Evolutionary conservation across 2,329 filamentous ascomycete species (phyloP), one percentile per base, ranked within the genome.

Genomic region (Lachnellula hyalina): DNA sequence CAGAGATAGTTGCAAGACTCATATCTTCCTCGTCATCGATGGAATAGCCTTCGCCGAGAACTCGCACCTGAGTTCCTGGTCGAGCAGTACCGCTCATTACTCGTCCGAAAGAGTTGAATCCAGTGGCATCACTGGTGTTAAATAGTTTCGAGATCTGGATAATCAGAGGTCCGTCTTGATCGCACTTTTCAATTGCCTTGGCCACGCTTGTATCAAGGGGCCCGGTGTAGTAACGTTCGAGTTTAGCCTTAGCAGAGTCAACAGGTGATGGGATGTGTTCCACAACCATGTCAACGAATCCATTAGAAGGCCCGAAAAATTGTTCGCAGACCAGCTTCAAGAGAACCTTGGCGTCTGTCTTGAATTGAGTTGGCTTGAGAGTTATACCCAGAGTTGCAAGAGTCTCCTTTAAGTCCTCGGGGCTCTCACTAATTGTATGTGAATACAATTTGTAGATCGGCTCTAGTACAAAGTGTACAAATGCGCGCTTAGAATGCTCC

Each of bases 21-120:
- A 97, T 97, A 67, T 99, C 94, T 77, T 99, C 94, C 68, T 97
- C 92, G 61, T 99, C 94, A 63, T 99, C 94, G 14, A 96, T 82
- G 4, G 92, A 96, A 72, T 97, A 99, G 5, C 89, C 89, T 70
- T 99, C 94, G 48, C 94, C 94, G 1, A 99, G 83, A 12, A 99
- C 92, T 41, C 94, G 86, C 15, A 99, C 90, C 63, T 90, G 84
- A 67, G 87, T 81, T 17, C 89, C 89, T 19, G 91, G 87, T 34
- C 84, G 85, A 23, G 89, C 94, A 32, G 90, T 94, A 53, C 94
- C 94, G 67, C 93, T 96, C 78, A 97, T 82, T 2, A 99, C 90
- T 60, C 93, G 84, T 12, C 94, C 94, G 63, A 97, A 89, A 0
- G 91, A 87, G 70, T 93, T 81, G 73, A 99, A 99, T 47, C 83